Conservation (phyloP, 1,284 basidiomycete genomes). For the Malassezia obtusa region DNA sequence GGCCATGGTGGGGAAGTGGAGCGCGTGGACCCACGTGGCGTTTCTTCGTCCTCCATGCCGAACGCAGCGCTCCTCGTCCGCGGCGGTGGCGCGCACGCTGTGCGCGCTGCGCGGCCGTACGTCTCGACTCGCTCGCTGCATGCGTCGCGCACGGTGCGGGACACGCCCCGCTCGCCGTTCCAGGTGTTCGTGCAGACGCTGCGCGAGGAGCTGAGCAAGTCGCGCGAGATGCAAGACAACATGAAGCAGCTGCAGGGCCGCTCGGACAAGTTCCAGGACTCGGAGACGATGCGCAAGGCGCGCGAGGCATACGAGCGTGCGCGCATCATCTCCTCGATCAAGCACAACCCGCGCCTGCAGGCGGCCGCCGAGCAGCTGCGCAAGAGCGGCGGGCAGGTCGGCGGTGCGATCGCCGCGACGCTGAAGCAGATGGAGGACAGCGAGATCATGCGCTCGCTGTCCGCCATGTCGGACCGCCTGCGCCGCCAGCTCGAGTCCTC, state of each 20-base stretch:
- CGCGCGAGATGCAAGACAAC: slow-evolving; percentile 86
- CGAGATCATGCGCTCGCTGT: slow-evolving; percentile 59
- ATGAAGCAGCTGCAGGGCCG: slow-evolving; percentile 94
- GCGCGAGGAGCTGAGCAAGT: slow-evolving; percentile 82
- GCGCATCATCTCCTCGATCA: slow-evolving; percentile 83
- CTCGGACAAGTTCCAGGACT: slow-evolving; percentile 91
- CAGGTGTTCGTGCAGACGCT: slow-evolving; percentile 91
- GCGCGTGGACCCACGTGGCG: slow-evolving; percentile 14
- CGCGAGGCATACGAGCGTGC: slow-evolving; percentile 84
- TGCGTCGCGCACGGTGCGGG: background rate
- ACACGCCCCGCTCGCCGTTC: slow-evolving; percentile 61
- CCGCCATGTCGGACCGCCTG: slow-evolving; percentile 31
- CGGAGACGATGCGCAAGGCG: slow-evolving; percentile 87
- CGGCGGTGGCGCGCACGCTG: background rate
- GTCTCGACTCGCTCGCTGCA: slow-evolving; percentile 6
- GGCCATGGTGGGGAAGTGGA: slow-evolving; percentile 23
- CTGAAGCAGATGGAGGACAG: slow-evolving; percentile 86
- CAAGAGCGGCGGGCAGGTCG: slow-evolving; percentile 79
- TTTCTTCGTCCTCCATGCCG: background rate
- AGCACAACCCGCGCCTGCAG: slow-evolving; percentile 84
- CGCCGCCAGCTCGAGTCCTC: slow-evolving; percentile 35
- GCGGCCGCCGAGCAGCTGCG: slow-evolving; percentile 83
- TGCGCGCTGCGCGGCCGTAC: slow-evolving; percentile 1
- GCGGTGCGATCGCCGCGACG: slow-evolving; percentile 83
- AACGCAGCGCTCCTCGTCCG: background rate